Conservation (phyloP, 2,329 filamentous ascomycete species). For the Drechslerella dactyloides region DNA sequence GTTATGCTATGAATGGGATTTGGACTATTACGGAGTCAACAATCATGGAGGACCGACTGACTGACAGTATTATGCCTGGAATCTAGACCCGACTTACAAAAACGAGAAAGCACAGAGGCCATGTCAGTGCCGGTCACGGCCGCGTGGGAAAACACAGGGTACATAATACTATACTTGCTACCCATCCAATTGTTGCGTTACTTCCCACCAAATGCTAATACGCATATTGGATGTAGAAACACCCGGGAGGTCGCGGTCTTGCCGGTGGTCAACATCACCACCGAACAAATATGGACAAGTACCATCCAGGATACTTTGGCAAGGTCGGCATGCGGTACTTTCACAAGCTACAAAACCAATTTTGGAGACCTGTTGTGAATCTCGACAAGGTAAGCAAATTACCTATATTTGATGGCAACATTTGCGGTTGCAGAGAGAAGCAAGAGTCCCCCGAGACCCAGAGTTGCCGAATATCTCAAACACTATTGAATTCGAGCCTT, state of each 20-base stretch:
- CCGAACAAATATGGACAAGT: slow-evolving; percentile 89
- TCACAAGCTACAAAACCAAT: slow-evolving; percentile 93
- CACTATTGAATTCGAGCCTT: no score
- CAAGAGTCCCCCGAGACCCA: no score
- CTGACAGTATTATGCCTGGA: slow-evolving; percentile 43
- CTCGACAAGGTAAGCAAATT: slow-evolving; percentile 82
- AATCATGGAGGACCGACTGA: slow-evolving; percentile 12
- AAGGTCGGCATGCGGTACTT: slow-evolving; percentile 96
- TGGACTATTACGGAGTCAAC: background rate
- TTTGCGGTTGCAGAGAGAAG: no score
- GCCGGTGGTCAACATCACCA: slow-evolving; percentile 99
- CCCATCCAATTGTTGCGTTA: background rate
- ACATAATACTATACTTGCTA: slow-evolving; percentile 4
- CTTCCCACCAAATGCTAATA: slow-evolving; percentile 8
- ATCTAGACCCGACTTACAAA: slow-evolving; percentile 55
- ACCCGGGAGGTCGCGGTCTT: slow-evolving; percentile 77
- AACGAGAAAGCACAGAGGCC: slow-evolving; percentile 70
- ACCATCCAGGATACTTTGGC: slow-evolving; percentile 99
- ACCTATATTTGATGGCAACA: background rate
- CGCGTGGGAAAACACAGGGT: slow-evolving; percentile 68
- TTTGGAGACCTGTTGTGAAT: slow-evolving; percentile 99
- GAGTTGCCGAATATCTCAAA: no score
- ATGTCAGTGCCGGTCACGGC: slow-evolving; percentile 98
- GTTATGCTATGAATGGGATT: slow-evolving; percentile 1
- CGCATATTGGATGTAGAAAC: slow-evolving; percentile 54